Base-by-base conservation (phyloP, 139 green algal genomes). In the Spirogloea muscicola region DNA sequence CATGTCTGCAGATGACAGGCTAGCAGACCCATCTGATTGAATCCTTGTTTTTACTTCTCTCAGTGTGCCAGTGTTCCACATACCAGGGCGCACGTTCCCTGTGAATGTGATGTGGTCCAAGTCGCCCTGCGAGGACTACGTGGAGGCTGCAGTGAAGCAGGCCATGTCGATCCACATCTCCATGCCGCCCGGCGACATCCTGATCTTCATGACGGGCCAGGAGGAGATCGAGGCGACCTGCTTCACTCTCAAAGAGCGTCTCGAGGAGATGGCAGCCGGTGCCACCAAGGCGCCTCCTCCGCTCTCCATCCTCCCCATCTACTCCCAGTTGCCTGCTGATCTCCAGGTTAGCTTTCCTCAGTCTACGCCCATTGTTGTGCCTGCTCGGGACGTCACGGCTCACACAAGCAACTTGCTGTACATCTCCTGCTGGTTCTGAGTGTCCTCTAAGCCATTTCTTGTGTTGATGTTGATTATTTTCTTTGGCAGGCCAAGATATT, bases 401-500 rank as follows among this genome's bases (percentile, higher is more conserved):
- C n/a, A n/a, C n/a, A n/a, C n/a, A n/a, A n/a, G n/a, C n/a, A n/a
- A n/a, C n/a, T n/a, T n/a, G n/a, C n/a, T n/a, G n/a, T n/a, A n/a
- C n/a, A n/a, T n/a, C n/a, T n/a, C n/a, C n/a, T n/a, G n/a, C n/a
- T n/a, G n/a, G n/a, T n/a, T n/a, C n/a, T n/a, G n/a, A n/a, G n/a
- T n/a, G n/a, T n/a, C n/a, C n/a, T n/a, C n/a, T n/a, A n/a, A n/a
- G n/a, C n/a, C n/a, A n/a, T n/a, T n/a, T n/a, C n/a, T n/a, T n/a
- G n/a, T n/a, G n/a, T n/a, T n/a, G n/a, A n/a, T n/a, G n/a, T n/a
- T n/a, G n/a, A n/a, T n/a, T n/a, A n/a, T n/a, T n/a, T n/a, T n/a
- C n/a, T n/a, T n/a, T n/a, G n/a, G n/a, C n/a, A 81, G 84, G 91
- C 93, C 72, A 97, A 96, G 82, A 98, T 98, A 78, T 99, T 99